phyloP scores from a whole-genome alignment of 2,329 filamentous ascomycete genomes.

The Pseudogymnoascus sp. region DNA sequence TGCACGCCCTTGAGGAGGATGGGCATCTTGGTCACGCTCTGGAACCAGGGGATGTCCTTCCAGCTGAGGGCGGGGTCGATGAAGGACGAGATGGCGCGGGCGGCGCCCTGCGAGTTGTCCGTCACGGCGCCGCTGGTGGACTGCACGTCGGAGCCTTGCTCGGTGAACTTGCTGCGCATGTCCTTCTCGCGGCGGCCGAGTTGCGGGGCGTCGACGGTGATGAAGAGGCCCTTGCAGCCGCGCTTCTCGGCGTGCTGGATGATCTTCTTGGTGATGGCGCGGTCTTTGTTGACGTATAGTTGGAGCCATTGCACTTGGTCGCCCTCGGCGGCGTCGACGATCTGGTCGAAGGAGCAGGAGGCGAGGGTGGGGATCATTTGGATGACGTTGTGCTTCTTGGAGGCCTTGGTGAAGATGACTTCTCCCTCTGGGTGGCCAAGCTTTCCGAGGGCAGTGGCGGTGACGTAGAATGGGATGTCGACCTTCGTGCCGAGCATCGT shows the following conservation, averaged over 20 bases:
- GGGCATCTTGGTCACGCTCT: slow-evolving; percentile 82
- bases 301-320: slow-evolving; percentile 94
- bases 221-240: slow-evolving; percentile 93
- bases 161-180: slow-evolving; percentile 88
- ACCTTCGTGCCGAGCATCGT: slow-evolving; percentile 88
- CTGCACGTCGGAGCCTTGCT: slow-evolving; percentile 77
- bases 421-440: slow-evolving; percentile 91
- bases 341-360: slow-evolving; percentile 96
- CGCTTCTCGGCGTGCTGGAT: slow-evolving; percentile 84
- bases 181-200: slow-evolving; percentile 94
- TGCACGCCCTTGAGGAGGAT: slow-evolving; percentile 96
- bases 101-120: slow-evolving; percentile 85
- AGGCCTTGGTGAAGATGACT: slow-evolving; percentile 77
- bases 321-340: slow-evolving; percentile 71
- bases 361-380: slow-evolving; percentile 99
- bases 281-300: slow-evolving; percentile 91
- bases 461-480: slow-evolving; percentile 89
- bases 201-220: slow-evolving; percentile 95
- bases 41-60: slow-evolving; percentile 93
- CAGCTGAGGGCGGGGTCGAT: slow-evolving; percentile 92
- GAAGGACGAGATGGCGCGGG: slow-evolving; percentile 89
- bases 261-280: slow-evolving; percentile 80
- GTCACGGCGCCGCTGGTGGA: slow-evolving; percentile 55
- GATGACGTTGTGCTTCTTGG: slow-evolving; percentile 77
- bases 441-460: slow-evolving; percentile 91